phyloP scores from a whole-genome alignment of 2,329 filamentous ascomycete species.

The Gyromitra esculenta region DNA sequence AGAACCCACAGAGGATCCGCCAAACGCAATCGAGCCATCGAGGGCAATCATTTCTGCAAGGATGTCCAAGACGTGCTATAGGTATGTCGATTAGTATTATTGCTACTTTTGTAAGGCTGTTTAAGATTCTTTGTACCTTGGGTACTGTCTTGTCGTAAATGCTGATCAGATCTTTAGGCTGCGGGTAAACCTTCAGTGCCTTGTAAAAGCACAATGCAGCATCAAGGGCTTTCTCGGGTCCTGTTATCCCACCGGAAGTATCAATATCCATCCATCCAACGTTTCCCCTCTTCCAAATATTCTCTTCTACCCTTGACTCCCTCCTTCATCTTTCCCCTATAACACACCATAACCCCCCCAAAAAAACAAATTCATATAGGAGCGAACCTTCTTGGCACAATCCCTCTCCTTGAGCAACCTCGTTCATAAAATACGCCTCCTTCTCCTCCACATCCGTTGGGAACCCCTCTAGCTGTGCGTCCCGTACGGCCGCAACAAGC shows the following conservation, averaged over 20 bases:
- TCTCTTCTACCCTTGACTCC: not conserved
- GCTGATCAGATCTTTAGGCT: constrained; percentile 87
- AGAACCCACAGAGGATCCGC: constrained; percentile 43
- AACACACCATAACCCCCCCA: not conserved
- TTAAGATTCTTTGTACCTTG: constrained; percentile 70
- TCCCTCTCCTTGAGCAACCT: constrained; percentile 87
- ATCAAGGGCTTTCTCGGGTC: constrained; percentile 73
- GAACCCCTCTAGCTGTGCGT: constrained; percentile 80
- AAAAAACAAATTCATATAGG: not conserved
- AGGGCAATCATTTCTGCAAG: constrained; percentile 98
- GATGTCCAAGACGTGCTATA: constrained; percentile 87
- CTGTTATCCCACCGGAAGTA: constrained; percentile 61
- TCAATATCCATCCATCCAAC: constrained; percentile 38
- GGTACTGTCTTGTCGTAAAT: constrained; percentile 99
- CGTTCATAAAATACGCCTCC: constrained; percentile 95
- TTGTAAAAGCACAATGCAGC: constrained; percentile 97
- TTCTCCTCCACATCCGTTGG: constrained; percentile 89
- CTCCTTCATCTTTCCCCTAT: not conserved
- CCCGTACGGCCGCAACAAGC: constrained; percentile 79
- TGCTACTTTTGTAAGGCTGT: not conserved
- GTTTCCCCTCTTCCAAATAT: not conserved
- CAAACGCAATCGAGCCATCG: constrained; percentile 65
- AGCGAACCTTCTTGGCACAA: constrained; percentile 78
- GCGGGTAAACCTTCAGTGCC: constrained; percentile 97
- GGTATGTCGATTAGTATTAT: constrained; percentile 42